Base-by-base conservation (phyloP, 179 eudicot species). In the Silene coronaria region DNA sequence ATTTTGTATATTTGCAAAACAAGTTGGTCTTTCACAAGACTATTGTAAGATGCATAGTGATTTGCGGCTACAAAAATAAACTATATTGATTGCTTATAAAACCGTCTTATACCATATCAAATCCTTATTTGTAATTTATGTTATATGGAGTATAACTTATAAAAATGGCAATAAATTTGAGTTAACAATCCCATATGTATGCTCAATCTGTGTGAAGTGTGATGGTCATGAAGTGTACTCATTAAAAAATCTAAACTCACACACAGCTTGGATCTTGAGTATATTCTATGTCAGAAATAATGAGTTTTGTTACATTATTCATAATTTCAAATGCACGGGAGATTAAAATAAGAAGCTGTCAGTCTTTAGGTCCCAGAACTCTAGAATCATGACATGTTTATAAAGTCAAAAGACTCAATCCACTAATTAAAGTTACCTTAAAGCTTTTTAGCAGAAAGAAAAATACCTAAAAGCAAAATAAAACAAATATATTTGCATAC, bases 251-350 rank as follows among this genome's bases (percentile, higher is more conserved):
- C 58, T 53, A 16, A 21, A 14, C 58, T 3, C 58, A 3, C 11
- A 36, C 34, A 61, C 27, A 77, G 59, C 4, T 7, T 45, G 16
- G 75, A 60, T 30, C 27, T 61, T 21, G 63, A 57, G 80, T 77
- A 77, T 77, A 77, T 77, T 71, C 78, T 67, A 22, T 71, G 75
- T 77, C 79, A 71, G 80, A 71, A 36, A 32, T 67, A 21, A 2
- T 42, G 0, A 23, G 5, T 69, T 4, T 19, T 22, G 2, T 1
- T 10, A 10, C n/a, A 69, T 23, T 42, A 9, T 46, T 46, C 72
- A 21, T 22, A 69, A 69, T 42, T 23, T 69, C 30, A 45, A 21
- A 42, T 42, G 26, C 72, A 69, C 72, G 72, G 53, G 68, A 73
- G 68, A 24, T 60, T 32, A 59, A 45, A 3, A 5, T 46, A 67